Evolutionary conservation across 768 basidiomycete species (phyloP), one percentile per base, ranked within the genome.

Genomic region (Pilatotrama ljubarskyi): DNA sequence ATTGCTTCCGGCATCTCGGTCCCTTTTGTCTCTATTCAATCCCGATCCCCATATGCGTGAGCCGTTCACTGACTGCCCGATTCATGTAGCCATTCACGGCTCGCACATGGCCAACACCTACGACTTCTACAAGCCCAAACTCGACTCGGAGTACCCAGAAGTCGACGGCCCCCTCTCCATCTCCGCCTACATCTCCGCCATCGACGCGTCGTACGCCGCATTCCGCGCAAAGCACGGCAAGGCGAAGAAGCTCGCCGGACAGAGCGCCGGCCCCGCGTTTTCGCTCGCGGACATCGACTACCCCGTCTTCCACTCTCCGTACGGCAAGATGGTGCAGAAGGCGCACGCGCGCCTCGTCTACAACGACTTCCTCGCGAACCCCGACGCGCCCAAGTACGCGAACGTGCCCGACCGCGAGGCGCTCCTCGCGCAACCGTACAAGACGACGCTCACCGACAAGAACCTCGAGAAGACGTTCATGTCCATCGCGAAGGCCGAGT

Each of bases 41-140:
- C 47, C n/a, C 35, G 15, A 18, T 52, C 47, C 43, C 46, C 50
- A 57, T 49, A 37, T 29, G 20, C 20, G 38, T 32, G n/a, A 9
- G 38, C 29, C n/a, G 11, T 13, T 9, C 7, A 22, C 35, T 52
- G 52, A 55, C 41, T 29, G 32, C 8, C 22, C 3, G 17, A 60
- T 57, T 55, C 58, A 11, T 71, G 9, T 72, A 98, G 96, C 96
- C 67, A 83, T 94, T 65, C 97, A 98, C 75, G 96, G 95, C 24
- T 93, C 87, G 51, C 92, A 95, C 80, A 98, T 98, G 91, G 89
- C 90, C 62, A 96, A 99, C 80, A 93, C 89, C 0, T 98, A 96
- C 76, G 97, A 99, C 77, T 98, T 98, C 76, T 99, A 97, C 88
- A 99, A 99, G 80, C 97, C 97, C 48, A 88, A 93, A 68, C 86